Conservation (phyloP, 495 filamentous ascomycete species). For the Podospora pseudoanserina region DNA sequence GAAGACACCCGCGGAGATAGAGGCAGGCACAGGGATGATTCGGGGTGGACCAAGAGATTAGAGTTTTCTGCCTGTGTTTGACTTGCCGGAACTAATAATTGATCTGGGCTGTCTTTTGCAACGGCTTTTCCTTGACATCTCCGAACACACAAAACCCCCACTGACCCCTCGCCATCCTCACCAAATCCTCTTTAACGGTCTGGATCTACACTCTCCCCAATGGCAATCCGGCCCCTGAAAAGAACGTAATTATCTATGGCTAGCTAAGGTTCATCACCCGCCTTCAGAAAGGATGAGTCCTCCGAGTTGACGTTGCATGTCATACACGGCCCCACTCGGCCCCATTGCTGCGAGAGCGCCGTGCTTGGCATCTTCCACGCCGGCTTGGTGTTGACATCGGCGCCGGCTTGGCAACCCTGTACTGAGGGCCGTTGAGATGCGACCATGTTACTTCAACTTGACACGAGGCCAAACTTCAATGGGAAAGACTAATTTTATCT, state of each 20-base stretch:
- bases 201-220: too few relatives aligned
- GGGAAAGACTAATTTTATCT: background rate
- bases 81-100: background rate
- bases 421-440: background rate
- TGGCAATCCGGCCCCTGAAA: too few relatives aligned
- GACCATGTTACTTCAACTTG: background rate
- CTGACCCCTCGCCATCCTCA: background rate
- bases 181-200: too few relatives aligned
- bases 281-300: too few relatives aligned
- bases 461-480: too few relatives aligned
- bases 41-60: background rate
- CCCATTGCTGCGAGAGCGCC: background rate
- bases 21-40: background rate
- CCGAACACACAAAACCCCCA: background rate
- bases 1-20: constrained; percentile 18
- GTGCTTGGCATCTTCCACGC: background rate
- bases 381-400: background rate
- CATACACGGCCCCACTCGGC: background rate
- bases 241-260: too few relatives aligned
- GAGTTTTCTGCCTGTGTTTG: background rate
- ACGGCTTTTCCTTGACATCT: background rate
- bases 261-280: too few relatives aligned
- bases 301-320: background rate
- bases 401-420: background rate
- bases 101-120: background rate